A percentile compares a stretch with the other conserved stretches of the same genome.
Evolutionary conservation across 192 early-diverging fungal species (phyloP).

Genomic region (Funneliformis geosporum): DNA sequence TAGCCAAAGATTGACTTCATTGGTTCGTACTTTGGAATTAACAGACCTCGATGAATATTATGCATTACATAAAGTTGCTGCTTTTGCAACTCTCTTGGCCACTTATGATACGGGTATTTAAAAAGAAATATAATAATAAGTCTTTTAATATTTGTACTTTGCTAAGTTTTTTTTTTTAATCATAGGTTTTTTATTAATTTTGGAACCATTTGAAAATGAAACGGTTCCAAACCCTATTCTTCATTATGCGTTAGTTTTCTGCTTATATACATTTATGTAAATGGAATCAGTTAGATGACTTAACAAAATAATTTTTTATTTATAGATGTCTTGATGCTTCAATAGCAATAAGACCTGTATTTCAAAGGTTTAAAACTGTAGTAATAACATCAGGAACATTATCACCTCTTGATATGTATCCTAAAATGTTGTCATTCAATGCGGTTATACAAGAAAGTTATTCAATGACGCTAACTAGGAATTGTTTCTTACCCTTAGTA

Average conservation of each 20-base stretch:
- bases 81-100: slow-evolving; percentile 92
- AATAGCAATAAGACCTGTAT: slow-evolving; percentile 94
- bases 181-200: slow-evolving; percentile 82
- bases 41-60: slow-evolving; percentile 88
- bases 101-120: slow-evolving; percentile 87
- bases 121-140: not conserved
- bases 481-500: slow-evolving; percentile 95
- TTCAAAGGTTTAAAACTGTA: slow-evolving; percentile 93
- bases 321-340: slow-evolving; percentile 91
- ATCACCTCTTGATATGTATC: slow-evolving; percentile 98
- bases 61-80: slow-evolving; percentile 81
- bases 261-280: not conserved
- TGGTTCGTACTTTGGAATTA: slow-evolving; percentile 91
- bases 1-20: slow-evolving; percentile 84
- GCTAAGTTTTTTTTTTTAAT: not conserved
- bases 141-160: slow-evolving; percentile 25
- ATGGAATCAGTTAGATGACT: not conserved
- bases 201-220: slow-evolving; percentile 98
- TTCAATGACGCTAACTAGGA: slow-evolving; percentile 92
- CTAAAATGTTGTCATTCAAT: slow-evolving; percentile 87
- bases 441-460: slow-evolving; percentile 91
- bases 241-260: slow-evolving; percentile 70
- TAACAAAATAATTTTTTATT: slow-evolving; percentile 8
- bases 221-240: slow-evolving; percentile 94
- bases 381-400: slow-evolving; percentile 99